These are phyloP conservation scores for Fomitopsis pinicola DNA, from an alignment of 1,284 basidiomycete genomes.

Conservation along the genomic window DNA sequence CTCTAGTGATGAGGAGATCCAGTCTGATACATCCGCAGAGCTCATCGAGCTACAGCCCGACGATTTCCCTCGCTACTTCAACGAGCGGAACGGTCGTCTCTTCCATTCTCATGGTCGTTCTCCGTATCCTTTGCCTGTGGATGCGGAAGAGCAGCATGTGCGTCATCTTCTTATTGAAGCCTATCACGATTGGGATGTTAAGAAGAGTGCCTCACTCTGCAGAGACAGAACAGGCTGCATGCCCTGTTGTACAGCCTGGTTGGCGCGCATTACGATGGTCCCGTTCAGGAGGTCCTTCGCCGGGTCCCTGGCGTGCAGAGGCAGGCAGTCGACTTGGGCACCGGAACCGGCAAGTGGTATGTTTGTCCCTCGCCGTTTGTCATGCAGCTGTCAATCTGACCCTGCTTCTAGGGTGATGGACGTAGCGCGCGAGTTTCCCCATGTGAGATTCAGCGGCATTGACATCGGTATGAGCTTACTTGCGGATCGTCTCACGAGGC, in stretches of 20 bases:
- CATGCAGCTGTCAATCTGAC: not conserved
- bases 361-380: constrained; percentile 18
- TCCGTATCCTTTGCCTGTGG: constrained; percentile 66
- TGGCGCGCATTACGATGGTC: constrained; percentile 52
- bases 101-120: constrained; percentile 59
- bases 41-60: constrained; percentile 37
- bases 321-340: constrained; percentile 63
- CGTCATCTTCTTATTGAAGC: constrained; percentile 13
- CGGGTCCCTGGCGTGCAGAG: constrained; percentile 32
- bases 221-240: constrained; percentile 54
- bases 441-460: constrained; percentile 59
- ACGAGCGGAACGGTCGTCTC: constrained; percentile 49
- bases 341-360: constrained; percentile 68
- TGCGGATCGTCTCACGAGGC: constrained; percentile 8
- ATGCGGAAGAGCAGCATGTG: constrained; percentile 60
- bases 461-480: constrained; percentile 55
- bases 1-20: constrained; percentile 24
- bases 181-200: constrained; percentile 6
- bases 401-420: constrained; percentile 56
- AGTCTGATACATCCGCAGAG: constrained; percentile 38
- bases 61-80: constrained; percentile 57
- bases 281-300: constrained; percentile 48
- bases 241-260: constrained; percentile 41
- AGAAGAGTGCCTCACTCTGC: constrained; percentile 5
- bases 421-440: constrained; percentile 61